Percentiles rank a stretch among this genome's conserved stretches.
Evolutionary conservation across 139 green algal genomes (phyloP).

Genomic region (Chlamydomonas eustigma): DNA sequence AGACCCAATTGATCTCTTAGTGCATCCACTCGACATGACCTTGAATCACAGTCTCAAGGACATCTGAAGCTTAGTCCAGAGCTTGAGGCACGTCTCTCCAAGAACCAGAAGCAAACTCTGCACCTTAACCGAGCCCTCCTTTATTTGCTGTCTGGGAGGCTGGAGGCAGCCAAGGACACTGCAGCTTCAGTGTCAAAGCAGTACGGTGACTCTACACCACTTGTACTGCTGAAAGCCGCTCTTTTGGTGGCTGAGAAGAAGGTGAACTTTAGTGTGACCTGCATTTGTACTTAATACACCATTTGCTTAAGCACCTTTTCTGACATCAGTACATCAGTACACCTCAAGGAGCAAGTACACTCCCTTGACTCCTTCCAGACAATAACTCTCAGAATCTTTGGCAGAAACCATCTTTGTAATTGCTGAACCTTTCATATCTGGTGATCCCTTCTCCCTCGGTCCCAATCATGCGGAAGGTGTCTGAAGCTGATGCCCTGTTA

Average conservation of each 20-base stretch:
- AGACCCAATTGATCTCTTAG: too few relatives aligned
- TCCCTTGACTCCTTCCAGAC: too few relatives aligned
- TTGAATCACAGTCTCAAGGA: too few relatives aligned
- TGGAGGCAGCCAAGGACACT: constrained; percentile 53
- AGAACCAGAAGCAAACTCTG: constrained; percentile 61
- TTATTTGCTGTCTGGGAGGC: constrained; percentile 50
- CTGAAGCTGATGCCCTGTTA: constrained; percentile 58
- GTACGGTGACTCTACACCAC: constrained; percentile 14
- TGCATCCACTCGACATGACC: too few relatives aligned
- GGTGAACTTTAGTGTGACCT: neutral
- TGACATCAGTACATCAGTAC: too few relatives aligned
- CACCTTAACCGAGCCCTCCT: constrained; percentile 63
- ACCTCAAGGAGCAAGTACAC: too few relatives aligned
- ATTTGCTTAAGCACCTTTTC: neutral
- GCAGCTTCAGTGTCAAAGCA: constrained; percentile 23
- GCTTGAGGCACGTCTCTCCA: constrained; percentile 62
- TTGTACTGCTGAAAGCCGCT: constrained; percentile 60
- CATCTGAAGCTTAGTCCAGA: constrained; percentile 28
- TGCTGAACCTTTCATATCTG: too few relatives aligned
- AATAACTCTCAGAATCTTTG: too few relatives aligned
- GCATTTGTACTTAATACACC: neutral
- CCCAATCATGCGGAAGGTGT: constrained; percentile 24
- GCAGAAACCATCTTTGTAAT: too few relatives aligned
- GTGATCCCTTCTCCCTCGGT: too few relatives aligned
- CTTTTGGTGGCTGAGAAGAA: constrained; percentile 46